Evolutionary conservation across 2,329 filamentous ascomycete species (phyloP).

Genomic region (Ophiosphaerella korrae): DNA sequence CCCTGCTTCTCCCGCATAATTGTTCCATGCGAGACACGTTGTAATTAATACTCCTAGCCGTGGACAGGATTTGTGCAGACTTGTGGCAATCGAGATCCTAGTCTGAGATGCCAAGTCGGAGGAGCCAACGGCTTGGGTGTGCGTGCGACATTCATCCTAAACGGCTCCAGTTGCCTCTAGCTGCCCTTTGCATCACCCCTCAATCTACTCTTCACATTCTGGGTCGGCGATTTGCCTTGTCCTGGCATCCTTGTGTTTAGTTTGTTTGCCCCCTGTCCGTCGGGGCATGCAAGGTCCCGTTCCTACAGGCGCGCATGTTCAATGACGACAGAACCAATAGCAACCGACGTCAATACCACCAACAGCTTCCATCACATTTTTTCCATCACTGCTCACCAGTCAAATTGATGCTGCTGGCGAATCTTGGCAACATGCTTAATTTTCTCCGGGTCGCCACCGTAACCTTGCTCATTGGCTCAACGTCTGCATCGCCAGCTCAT

Average conservation of each 20-base stretch:
- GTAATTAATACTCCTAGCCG: neutral
- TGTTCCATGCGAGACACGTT: too few species aligned
- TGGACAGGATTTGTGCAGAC: too few species aligned
- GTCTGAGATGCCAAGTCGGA: neutral
- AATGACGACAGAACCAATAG: too few species aligned
- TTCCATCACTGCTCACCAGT: too few species aligned
- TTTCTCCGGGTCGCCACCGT: neutral
- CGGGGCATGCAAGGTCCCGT: conserved; percentile 5
- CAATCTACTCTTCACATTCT: neutral
- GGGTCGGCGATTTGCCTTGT: neutral
- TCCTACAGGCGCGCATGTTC: neutral
- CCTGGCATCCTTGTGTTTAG: neutral
- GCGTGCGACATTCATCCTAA: too few species aligned
- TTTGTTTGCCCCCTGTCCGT: neutral
- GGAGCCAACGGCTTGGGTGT: neutral
- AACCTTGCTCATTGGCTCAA: conserved; percentile 13
- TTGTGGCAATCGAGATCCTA: too few species aligned
- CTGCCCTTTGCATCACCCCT: too few species aligned
- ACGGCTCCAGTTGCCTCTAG: too few species aligned
- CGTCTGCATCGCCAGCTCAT: conserved; percentile 7
- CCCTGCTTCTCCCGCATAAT: neutral
- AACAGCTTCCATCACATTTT: too few species aligned
- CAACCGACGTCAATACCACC: too few species aligned
- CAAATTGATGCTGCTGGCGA: too few species aligned
- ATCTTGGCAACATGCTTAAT: conserved; percentile 8